Percentiles rank a stretch among this genome's conserved stretches.
Evolutionary conservation across 1,284 basidiomycete genomes (phyloP).

Genomic region (Cryptococcus sp.): DNA sequence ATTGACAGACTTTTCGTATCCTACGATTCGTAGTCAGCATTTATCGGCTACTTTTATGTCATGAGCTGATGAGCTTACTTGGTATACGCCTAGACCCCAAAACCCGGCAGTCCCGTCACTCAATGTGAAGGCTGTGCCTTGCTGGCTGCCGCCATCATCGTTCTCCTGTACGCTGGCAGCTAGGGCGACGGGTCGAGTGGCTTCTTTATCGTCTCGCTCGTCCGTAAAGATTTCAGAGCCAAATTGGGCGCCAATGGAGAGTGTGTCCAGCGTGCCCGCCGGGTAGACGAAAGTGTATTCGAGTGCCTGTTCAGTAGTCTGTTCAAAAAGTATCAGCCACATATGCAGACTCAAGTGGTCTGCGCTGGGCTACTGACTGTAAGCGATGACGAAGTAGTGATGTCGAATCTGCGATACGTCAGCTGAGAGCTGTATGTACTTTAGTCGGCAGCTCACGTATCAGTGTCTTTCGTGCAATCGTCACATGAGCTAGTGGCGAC

Average conservation of each 20-base stretch:
- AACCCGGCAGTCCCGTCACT: constrained; percentile 39
- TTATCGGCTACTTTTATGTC: background rate
- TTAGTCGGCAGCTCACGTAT: constrained; percentile 14
- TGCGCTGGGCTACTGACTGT: constrained; percentile 16
- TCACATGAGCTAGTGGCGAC: constrained; percentile 31
- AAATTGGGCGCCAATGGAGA: constrained; percentile 23
- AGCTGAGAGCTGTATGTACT: background rate
- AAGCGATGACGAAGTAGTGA: constrained; percentile 19
- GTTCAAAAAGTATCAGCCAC: no score
- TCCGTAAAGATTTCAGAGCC: constrained; percentile 31
- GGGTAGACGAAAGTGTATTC: constrained; percentile 36
- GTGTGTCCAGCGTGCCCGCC: constrained; percentile 19
- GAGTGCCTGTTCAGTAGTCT: constrained; percentile 21
- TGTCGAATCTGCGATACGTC: constrained; percentile 6
- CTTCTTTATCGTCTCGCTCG: constrained; percentile 21
- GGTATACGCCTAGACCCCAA: constrained; percentile 46
- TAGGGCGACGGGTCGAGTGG: constrained; percentile 13
- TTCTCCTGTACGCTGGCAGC: constrained; percentile 11
- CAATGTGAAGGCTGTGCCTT: constrained; percentile 12
- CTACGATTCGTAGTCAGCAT: constrained; percentile 10
- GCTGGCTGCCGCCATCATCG: constrained; percentile 5
- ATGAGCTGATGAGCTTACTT: constrained; percentile 23
- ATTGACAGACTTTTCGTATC: constrained; percentile 26
- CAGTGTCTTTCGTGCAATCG: constrained; percentile 22
- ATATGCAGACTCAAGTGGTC: no score